These are phyloP conservation scores for Venturia oleaginea DNA, from an alignment of 2,329 filamentous ascomycete species.

Conservation along the genomic window DNA sequence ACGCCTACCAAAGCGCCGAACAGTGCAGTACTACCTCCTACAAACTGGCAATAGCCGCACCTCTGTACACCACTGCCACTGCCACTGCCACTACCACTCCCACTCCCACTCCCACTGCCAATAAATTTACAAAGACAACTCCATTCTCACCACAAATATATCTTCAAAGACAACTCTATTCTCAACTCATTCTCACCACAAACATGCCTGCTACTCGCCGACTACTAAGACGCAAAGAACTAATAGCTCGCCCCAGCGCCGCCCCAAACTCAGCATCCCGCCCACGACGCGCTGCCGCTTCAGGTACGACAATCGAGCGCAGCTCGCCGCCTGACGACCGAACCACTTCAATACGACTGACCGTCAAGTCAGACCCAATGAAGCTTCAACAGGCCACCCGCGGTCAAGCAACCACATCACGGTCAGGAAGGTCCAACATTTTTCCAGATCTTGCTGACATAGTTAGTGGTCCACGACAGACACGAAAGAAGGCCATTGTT, in stretches of 20 bases:
- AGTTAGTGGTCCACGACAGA: conserved; percentile 29
- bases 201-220: conserved; percentile 23
- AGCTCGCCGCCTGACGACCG: conserved; percentile 31
- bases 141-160: neutral
- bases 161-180: too few relatives aligned
- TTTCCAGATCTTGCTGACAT: conserved; percentile 19
- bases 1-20: neutral
- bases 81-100: neutral
- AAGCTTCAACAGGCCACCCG: conserved; percentile 40
- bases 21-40: neutral
- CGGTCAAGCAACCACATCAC: conserved; percentile 21
- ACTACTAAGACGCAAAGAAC: conserved; percentile 28
- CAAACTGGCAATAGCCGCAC: neutral
- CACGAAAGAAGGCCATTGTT: conserved; percentile 29
- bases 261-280: conserved; percentile 7
- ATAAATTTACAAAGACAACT: too few relatives aligned
- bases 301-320: conserved; percentile 27
- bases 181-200: neutral
- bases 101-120: too few relatives aligned
- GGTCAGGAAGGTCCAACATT: conserved; percentile 21
- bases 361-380: conserved; percentile 13
- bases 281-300: conserved; percentile 14
- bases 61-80: neutral
- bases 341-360: conserved; percentile 19
- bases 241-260: conserved; percentile 11